These are phyloP conservation scores for Garcileccinum viscosum DNA, from an alignment of 1,284 basidiomycete genomes.

Conservation along the genomic window DNA sequence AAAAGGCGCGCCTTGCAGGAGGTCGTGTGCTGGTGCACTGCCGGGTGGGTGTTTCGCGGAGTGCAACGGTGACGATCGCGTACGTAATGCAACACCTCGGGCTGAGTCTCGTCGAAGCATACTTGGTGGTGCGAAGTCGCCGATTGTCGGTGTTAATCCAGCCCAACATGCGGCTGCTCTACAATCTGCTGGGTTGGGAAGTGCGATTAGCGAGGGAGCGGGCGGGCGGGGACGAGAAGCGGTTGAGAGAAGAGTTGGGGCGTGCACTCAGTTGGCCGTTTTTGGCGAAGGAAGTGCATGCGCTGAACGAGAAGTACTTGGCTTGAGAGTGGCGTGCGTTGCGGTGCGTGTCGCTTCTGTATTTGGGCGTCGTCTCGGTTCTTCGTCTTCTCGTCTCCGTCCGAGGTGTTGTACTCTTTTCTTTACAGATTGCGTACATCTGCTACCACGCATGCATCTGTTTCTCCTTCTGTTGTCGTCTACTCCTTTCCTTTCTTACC, in stretches of 20 bases:
- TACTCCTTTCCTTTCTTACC: neutral
- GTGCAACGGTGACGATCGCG: neutral
- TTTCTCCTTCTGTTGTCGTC: neutral
- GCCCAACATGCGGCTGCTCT: neutral
- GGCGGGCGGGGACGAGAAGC: neutral
- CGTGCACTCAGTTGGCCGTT: neutral
- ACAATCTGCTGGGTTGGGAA: neutral
- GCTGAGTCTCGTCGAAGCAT: neutral
- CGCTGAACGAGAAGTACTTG: neutral
- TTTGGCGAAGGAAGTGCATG: neutral
- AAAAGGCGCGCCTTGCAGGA: neutral
- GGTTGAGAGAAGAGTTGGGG: neutral
- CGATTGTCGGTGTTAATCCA: constrained; percentile 1
- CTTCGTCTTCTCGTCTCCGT: neutral
- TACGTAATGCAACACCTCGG: neutral
- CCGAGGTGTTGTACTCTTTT: neutral
- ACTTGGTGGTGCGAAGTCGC: neutral
- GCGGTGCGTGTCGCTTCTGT: neutral
- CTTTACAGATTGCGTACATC: neutral
- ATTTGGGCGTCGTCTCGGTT: neutral
- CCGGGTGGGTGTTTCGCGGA: neutral
- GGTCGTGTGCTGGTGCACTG: neutral
- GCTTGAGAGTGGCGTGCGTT: too few species aligned
- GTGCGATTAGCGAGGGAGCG: neutral
- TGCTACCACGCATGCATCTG: neutral